These are phyloP conservation scores for Leccinum obscurum DNA, from an alignment of 768 basidiomycete genomes.

Conservation along the genomic window DNA sequence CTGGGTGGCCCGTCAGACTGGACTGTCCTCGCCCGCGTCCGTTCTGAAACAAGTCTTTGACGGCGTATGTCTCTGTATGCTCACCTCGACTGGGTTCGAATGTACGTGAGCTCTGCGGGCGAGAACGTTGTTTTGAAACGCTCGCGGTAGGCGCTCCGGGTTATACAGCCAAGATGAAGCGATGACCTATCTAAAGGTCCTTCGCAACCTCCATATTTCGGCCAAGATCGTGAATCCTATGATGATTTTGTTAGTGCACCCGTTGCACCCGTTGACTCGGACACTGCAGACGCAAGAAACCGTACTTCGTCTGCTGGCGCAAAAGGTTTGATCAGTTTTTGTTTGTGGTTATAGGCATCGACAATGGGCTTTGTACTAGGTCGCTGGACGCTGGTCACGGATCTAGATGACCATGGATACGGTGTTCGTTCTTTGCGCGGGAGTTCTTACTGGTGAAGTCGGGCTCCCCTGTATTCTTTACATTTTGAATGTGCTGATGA, in stretches of 20 bases:
- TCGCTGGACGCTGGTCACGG: slow-evolving; percentile 60
- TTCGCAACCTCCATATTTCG: slow-evolving; percentile 65
- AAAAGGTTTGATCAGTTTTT: slow-evolving; percentile 40
- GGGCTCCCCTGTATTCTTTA: neutral
- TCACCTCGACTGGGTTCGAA: slow-evolving; percentile 73
- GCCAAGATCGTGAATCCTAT: slow-evolving; percentile 54
- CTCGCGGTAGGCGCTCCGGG: slow-evolving; percentile 52
- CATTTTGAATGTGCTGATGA: slow-evolving; percentile 9
- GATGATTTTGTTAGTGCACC: slow-evolving; percentile 60
- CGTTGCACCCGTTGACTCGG: slow-evolving; percentile 49
- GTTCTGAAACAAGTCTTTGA: slow-evolving; percentile 54
- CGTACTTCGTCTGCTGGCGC: slow-evolving; percentile 61
- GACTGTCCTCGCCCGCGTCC: slow-evolving; percentile 26
- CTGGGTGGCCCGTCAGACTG: slow-evolving; percentile 45
- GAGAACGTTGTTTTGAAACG: slow-evolving; percentile 1
- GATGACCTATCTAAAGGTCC: slow-evolving; percentile 56
- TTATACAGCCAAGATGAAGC: slow-evolving; percentile 61
- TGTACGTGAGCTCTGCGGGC: slow-evolving; percentile 35
- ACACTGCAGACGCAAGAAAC: slow-evolving; percentile 52
- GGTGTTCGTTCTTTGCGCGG: slow-evolving; percentile 69
- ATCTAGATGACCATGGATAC: slow-evolving; percentile 66
- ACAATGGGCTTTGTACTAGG: slow-evolving; percentile 33
- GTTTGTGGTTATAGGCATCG: neutral
- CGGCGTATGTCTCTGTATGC: slow-evolving; percentile 69
- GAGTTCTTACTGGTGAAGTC: slow-evolving; percentile 60